phyloP scores from a whole-genome alignment of 805 yeast species.

The Saccharomycopsis capsularis region DNA sequence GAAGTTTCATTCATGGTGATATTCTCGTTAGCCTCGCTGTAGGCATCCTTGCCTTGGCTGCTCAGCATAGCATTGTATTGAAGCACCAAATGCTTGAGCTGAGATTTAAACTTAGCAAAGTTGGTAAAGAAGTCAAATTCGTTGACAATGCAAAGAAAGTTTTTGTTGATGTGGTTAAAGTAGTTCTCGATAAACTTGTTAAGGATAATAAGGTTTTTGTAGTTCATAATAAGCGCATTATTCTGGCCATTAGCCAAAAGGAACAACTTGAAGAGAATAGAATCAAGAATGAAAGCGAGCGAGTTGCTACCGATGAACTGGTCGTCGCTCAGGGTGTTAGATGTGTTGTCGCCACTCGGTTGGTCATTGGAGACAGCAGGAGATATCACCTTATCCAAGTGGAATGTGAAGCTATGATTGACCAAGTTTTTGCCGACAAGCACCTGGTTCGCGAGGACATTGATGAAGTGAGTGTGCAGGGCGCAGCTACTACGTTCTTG shows the following conservation, averaged over 20 bases:
- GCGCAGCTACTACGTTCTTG: neutral
- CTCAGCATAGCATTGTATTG: conserved; percentile 11
- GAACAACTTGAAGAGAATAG: conserved; percentile 16
- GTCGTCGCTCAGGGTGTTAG: neutral
- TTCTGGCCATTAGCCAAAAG: neutral
- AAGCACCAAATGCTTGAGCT: conserved; percentile 6
- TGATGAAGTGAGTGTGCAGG: neutral
- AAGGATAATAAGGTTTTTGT: conserved; percentile 8
- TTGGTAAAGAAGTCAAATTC: conserved; percentile 14
- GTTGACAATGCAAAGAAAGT: conserved; percentile 8
- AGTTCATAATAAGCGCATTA: conserved; percentile 7
- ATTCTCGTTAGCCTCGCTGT: neutral
- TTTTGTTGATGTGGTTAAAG: conserved; percentile 12
- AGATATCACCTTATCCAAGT: conserved; percentile 24
- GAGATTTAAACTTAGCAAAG: conserved; percentile 14
- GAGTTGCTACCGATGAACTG: neutral
- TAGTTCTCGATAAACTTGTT: conserved; percentile 12
- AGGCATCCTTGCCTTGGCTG: neutral
- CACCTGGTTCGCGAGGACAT: conserved; percentile 17
- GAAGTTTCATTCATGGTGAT: conserved; percentile 13
- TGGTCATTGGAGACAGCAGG: conserved; percentile 7
- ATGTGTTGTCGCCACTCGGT: neutral
- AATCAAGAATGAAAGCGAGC: conserved; percentile 8
- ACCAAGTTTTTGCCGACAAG: conserved; percentile 27
- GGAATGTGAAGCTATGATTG: conserved; percentile 18